Evolutionary conservation across 345 rosid species (phyloP).

Genomic region (Melastoma malabathricum): DNA sequence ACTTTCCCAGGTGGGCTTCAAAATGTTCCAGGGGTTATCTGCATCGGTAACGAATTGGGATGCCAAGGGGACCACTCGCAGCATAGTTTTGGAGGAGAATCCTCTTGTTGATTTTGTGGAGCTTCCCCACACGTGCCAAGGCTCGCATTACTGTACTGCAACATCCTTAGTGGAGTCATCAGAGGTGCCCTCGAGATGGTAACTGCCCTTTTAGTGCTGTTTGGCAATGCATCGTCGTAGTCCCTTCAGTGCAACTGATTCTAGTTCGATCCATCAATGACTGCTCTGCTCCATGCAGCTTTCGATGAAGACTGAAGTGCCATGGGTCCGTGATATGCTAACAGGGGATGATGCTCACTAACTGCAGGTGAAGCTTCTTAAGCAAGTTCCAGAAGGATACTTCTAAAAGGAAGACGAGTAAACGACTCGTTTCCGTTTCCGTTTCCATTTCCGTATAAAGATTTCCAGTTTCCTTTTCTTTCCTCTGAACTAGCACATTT

Average conservation of each 20-base stretch:
- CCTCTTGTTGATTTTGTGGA: conserved; percentile 94
- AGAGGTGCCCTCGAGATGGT: conserved; percentile 97
- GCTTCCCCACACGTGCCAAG: conserved; percentile 95
- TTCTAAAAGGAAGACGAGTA: conserved; percentile 96
- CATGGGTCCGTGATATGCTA: conserved; percentile 79
- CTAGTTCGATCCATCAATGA: conserved; percentile 1
- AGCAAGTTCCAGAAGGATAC: conserved; percentile 86
- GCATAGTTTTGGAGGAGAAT: conserved; percentile 76
- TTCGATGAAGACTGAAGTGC: conserved; percentile 94
- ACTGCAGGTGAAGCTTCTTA: conserved; percentile 79
- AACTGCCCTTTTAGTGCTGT: conserved; percentile 10
- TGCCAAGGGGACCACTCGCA: conserved; percentile 80
- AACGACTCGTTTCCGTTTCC: too few species aligned
- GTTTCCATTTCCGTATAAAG: too few species aligned
- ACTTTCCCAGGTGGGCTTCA: conserved; percentile 64
- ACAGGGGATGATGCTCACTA: conserved; percentile 82
- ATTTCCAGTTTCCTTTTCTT: too few species aligned
- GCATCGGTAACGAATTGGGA: conserved; percentile 91
- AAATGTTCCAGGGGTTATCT: conserved; percentile 88
- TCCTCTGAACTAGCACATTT: too few species aligned
- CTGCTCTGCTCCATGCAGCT: conserved; percentile 34
- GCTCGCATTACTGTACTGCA: conserved; percentile 88
- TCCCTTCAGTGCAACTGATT: neutral
- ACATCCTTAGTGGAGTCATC: conserved; percentile 82
- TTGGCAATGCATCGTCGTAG: neutral